Evolutionary conservation across 768 basidiomycete genomes (phyloP), one percentile per base, ranked within the genome.

Genomic region (Phaeotremella fagi): DNA sequence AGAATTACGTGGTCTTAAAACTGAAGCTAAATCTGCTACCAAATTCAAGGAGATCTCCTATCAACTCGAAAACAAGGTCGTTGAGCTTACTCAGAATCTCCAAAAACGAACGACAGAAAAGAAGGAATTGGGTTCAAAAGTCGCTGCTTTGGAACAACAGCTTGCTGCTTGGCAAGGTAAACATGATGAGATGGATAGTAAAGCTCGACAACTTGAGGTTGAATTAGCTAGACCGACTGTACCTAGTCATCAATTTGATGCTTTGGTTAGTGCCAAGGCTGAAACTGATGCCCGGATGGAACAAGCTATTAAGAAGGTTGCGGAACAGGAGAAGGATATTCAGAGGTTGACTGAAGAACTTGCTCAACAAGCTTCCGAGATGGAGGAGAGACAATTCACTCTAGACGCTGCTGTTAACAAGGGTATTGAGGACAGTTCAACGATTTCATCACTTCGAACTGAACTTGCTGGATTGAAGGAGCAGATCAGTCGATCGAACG

Each of bases 31-130:
- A 47, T 98, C 95, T 1, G 92, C 92, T 25, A 87, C 88, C 62
- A 95, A 91, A 72, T 97, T 94, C 83, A 97, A 88, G 52, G 88
- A 95, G 73, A 95, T 94, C 61, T 97, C 94, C 0, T 98, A 98
- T 71, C 84, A 83, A 63, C 80, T 99, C 51, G 95, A 99, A 78
- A 99, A 98, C 80, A 99, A 98, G 77, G 95, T 99, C 38, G 90
- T 99, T 54, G 94, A 98, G 72, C 85, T 99, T 57, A 98, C 95
- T 0, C 95, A 99, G 72, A 83, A 78, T 15, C 81, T 99, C 12
- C 95, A 97, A 75, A 85, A 81, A 68, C 85, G 94, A 43, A 91
- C 85, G 2, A 82, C 83, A 54, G 94, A 99, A 78, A 90, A 88
- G 78, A 92, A 88, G 75, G 85, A 84, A 49, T 78, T 98, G 38